A percentile compares a stretch with the other conserved stretches of the same genome.
These are phyloP conservation scores for Ganoderma sinense DNA, from an alignment of 1,284 basidiomycete species.

Conservation along the genomic window DNA sequence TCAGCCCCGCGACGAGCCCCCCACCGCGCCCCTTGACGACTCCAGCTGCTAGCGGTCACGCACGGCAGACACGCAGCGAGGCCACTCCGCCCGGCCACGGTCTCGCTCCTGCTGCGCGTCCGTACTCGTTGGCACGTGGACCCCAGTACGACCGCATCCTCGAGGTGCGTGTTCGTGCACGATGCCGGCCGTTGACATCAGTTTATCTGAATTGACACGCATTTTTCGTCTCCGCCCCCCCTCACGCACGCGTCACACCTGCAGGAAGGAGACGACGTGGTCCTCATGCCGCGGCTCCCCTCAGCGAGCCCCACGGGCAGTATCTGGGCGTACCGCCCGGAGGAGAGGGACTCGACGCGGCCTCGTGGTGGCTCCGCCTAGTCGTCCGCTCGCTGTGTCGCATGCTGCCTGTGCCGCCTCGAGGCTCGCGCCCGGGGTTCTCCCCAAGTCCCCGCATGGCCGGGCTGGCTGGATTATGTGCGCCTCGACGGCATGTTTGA, in stretches of 20 bases:
- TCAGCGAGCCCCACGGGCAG: constrained; percentile 7
- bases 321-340: constrained; percentile 30
- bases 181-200: neutral
- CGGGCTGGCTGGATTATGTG: constrained; percentile 19
- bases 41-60: constrained; percentile 15
- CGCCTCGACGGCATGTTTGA: constrained; percentile 27
- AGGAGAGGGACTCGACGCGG: constrained; percentile 22
- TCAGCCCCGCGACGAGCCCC: constrained; percentile 5
- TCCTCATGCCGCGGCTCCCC: constrained; percentile 18
- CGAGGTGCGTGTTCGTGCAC: constrained; percentile 27
- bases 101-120: constrained; percentile 9
- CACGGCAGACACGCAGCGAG: constrained; percentile 26
- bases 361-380: constrained; percentile 28
- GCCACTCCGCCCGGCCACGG: constrained; percentile 14
- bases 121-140: constrained; percentile 26
- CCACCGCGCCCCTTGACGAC: constrained; percentile 20
- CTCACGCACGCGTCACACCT: neutral
- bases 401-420: neutral
- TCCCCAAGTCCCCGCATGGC: constrained; percentile 16
- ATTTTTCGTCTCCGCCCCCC: constrained; percentile 5
- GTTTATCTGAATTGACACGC: constrained; percentile 23
- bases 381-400: constrained; percentile 3
- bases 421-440: constrained; percentile 5
- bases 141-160: constrained; percentile 28
- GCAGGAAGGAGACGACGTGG: constrained; percentile 31